phyloP scores from a whole-genome alignment of 345 rosid species.

The Salix koriyanagi region DNA sequence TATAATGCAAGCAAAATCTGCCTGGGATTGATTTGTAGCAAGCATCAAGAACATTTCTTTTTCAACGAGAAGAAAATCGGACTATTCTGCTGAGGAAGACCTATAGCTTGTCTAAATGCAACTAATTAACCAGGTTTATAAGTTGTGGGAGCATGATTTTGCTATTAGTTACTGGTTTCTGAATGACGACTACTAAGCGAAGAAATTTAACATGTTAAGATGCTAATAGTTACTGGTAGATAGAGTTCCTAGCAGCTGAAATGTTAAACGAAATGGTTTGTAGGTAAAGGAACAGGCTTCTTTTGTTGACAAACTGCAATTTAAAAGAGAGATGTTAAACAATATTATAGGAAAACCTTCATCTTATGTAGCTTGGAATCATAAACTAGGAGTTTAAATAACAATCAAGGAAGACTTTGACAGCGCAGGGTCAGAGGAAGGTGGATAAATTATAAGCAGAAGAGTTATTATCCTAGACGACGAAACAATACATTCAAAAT shows the following conservation, averaged over 20 bases:
- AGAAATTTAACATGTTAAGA: neutral
- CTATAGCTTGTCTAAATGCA: slow-evolving; percentile 7
- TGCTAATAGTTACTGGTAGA: neutral
- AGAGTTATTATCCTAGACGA: neutral
- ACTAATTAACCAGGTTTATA: neutral
- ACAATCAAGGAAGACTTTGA: neutral
- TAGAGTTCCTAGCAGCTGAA: neutral
- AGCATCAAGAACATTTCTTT: neutral
- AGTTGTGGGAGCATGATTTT: neutral
- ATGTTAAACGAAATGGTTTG: neutral
- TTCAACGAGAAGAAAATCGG: neutral
- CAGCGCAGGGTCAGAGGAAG: neutral
- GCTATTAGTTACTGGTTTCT: neutral
- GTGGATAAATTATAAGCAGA: neutral
- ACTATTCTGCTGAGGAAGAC: neutral
- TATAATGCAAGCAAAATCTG: neutral
- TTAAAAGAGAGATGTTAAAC: neutral
- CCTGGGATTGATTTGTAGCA: neutral
- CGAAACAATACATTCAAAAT: neutral
- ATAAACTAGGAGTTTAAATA: neutral
- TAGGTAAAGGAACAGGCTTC: neutral
- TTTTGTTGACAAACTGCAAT: neutral
- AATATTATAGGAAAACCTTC: neutral
- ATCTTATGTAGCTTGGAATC: neutral
- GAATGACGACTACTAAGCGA: neutral